Evolutionary conservation across 768 basidiomycete genomes (phyloP).

Genomic region (Tricholomella constricta): DNA sequence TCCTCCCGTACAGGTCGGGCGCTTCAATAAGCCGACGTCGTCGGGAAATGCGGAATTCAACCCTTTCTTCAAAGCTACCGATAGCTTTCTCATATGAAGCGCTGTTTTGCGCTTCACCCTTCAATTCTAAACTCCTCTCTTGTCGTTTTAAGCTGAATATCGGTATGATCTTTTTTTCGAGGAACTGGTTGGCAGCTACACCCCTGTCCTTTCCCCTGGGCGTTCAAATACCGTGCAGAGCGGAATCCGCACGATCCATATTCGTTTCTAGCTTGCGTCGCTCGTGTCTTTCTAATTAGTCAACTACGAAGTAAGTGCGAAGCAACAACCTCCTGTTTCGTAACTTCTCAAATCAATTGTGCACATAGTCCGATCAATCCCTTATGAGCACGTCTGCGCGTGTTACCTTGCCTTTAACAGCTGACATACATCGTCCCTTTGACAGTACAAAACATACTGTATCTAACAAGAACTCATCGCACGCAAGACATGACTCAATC

Average conservation of each 20-base stretch:
- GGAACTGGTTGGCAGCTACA: neutral
- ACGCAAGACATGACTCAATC: no score
- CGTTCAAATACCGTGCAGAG: neutral
- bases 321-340: no score
- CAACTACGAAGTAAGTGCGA: no score
- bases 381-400: no score
- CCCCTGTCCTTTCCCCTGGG: neutral
- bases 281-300: neutral
- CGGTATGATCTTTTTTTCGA: neutral
- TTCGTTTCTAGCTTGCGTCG: neutral
- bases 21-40: conserved; percentile 7
- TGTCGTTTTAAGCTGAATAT: neutral
- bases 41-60: conserved; percentile 6
- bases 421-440: no score
- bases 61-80: neutral
- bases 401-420: no score
- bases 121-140: neutral
- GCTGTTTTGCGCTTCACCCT: neutral
- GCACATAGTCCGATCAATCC: no score
- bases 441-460: no score
- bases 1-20: conserved; percentile 7
- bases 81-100: neutral
- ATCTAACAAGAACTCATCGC: no score
- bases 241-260: neutral
- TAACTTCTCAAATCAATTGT: no score